A percentile compares a stretch with the other conserved stretches of the same genome.
Conservation (phyloP, 352 stramenopile genomes). For the Phytopythium boreale region DNA sequence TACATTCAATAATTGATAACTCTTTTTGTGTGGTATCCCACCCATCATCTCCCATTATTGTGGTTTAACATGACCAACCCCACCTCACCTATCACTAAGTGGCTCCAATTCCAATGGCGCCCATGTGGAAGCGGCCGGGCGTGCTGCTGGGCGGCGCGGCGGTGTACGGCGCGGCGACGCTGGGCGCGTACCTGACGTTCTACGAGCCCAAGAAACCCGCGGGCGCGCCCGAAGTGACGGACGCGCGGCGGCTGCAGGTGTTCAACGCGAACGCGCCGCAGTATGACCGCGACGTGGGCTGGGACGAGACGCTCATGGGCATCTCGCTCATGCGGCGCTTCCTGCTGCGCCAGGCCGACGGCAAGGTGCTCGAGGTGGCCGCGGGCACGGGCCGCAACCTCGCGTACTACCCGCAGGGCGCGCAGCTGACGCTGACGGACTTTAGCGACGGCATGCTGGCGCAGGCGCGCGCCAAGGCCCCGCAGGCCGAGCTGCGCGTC, state of each 20-base stretch:
- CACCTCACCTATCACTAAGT: too few species aligned
- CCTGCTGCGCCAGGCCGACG: conserved; percentile 68
- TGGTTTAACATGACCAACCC: too few species aligned
- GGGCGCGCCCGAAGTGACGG: conserved; percentile 32
- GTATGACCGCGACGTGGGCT: conserved; percentile 78
- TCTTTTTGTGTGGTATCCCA: too few species aligned
- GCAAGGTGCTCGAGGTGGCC: conserved; percentile 91
- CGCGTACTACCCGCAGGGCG: conserved; percentile 71
- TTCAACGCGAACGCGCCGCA: conserved; percentile 71
- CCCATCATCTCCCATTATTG: too few species aligned
- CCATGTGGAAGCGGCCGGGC: conserved; percentile 26
- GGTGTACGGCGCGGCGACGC: conserved; percentile 55
- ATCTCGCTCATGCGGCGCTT: conserved; percentile 79
- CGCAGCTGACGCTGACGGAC: conserved; percentile 64
- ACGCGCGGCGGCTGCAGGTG: conserved; percentile 49
- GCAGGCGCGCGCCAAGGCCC: conserved; percentile 23
- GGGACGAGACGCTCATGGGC: conserved; percentile 77
- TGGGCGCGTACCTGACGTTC: conserved; percentile 66
- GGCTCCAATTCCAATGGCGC: too few species aligned
- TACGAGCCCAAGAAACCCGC: conserved; percentile 48
- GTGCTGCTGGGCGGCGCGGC: conserved; percentile 51
- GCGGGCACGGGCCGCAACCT: conserved; percentile 94
- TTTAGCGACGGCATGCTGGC: conserved; percentile 74
- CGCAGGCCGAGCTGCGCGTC: conserved; percentile 36
- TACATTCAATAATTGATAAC: too few species aligned